Evolutionary conservation across 2,329 filamentous ascomycete genomes (phyloP), one percentile per base, ranked within the genome.

Genomic region (Cladosporium sp.): DNA sequence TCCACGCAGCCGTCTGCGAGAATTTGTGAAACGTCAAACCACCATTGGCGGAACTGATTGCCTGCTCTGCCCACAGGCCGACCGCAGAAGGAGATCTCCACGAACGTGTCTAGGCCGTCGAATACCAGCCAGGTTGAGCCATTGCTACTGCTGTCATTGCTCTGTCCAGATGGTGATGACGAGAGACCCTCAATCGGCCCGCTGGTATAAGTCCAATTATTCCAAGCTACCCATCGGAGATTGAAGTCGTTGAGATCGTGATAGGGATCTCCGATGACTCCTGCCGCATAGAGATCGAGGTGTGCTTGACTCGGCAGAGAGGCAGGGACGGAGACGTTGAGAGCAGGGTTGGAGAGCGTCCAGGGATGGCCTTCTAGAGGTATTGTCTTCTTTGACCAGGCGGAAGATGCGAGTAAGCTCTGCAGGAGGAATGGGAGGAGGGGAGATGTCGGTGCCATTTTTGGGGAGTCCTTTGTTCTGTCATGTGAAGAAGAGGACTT

Each of bases 41-140:
- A 73, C 63, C 80, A 84, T 58, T 84, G 80, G 1, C 80, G 72
- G 58, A 84, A 84, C 60, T 84, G 81, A 54, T 84, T 84, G 58
- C 83, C 73, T 0, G 81, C 82, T 6, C 71, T 72, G 2, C 77
- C 80, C 3, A 84, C 72, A 47, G 72, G 66, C 18, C 78, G 62
- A 0, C 72, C 75, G 55, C 81, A 84, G 30, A 84, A 69, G 6
- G 71, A 68, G 40, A 85, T 74, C 8, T 74, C 75, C 5, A 79
- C 70, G 56, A 82, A 83, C 0, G 81, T 84, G 55, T 85, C 81
- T 2, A 84, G 69, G 6, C 81, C 81, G 50, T 84, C 75, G 65
- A 84, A 84, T 0, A 83, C 68, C 1, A 84, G 71, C 70, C 75
- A 83, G 3, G 75, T 80, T 7, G 66, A 65, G 4, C n/a, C n/a